Evolutionary conservation across 108 stramenopile genomes (phyloP).

Genomic region (Heterococcus sp.): DNA sequence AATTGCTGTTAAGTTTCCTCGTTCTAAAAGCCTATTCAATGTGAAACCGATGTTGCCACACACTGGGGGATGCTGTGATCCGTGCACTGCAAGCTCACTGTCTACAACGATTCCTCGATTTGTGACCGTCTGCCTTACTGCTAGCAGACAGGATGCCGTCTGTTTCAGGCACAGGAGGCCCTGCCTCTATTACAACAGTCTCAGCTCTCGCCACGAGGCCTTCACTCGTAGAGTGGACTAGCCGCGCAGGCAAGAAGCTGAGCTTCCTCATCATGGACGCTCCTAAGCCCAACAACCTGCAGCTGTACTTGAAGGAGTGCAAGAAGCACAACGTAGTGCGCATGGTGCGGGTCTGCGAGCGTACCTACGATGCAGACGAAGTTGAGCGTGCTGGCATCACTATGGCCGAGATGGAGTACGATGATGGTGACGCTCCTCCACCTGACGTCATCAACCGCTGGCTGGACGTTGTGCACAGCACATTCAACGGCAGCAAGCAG

Average conservation of each 20-base stretch:
- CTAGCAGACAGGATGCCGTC: not conserved
- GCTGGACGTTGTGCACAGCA: constrained; percentile 76
- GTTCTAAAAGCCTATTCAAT: too few species aligned
- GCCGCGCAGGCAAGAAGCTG: constrained; percentile 42
- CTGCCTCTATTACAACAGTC: not conserved
- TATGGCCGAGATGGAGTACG: constrained; percentile 88
- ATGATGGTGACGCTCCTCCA: constrained; percentile 78
- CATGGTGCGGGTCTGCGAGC: constrained; percentile 87
- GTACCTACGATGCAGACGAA: constrained; percentile 75
- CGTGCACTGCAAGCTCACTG: too few species aligned
- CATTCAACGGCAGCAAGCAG: constrained; percentile 58
- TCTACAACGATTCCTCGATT: too few species aligned
- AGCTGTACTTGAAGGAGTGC: constrained; percentile 85
- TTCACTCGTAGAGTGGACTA: constrained; percentile 43
- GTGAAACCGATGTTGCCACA: too few species aligned
- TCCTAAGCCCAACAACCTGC: constrained; percentile 85
- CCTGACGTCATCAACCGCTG: constrained; percentile 75
- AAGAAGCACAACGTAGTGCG: constrained; percentile 82
- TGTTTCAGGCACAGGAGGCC: too few species aligned
- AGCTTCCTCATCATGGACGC: constrained; percentile 96
- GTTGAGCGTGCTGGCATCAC: constrained; percentile 76
- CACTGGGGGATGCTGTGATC: too few species aligned
- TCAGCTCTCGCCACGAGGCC: constrained; percentile 42
- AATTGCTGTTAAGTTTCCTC: too few species aligned
- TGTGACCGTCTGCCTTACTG: not conserved